Conservation (phyloP, 768 basidiomycete genomes). For the Boletus vermiculosoides region DNA sequence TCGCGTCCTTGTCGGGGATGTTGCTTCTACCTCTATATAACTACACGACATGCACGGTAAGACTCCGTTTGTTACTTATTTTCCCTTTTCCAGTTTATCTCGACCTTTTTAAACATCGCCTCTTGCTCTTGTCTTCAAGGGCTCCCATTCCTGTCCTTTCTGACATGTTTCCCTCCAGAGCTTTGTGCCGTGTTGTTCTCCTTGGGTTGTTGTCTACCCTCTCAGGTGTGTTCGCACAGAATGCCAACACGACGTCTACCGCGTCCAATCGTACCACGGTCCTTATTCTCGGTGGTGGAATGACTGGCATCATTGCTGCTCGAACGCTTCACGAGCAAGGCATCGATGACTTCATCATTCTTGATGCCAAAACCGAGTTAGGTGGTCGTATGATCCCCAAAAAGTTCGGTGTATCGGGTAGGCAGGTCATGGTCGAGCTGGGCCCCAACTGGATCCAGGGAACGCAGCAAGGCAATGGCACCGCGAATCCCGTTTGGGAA, state of each 20-base stretch:
- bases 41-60: background rate
- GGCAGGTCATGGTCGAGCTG: slow-evolving; percentile 48
- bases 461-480: slow-evolving; percentile 46
- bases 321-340: slow-evolving; percentile 53
- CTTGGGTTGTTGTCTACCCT: slow-evolving; percentile 5
- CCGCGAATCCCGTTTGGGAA: slow-evolving; percentile 57
- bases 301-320: slow-evolving; percentile 65
- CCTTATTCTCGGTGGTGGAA: slow-evolving; percentile 65
- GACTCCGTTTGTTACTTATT: too few relatives aligned
- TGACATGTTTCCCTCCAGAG: slow-evolving; percentile 14
- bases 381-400: slow-evolving; percentile 59
- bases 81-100: too few relatives aligned
- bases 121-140: background rate
- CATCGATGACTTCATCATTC: slow-evolving; percentile 55
- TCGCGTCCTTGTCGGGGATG: too few relatives aligned
- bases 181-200: background rate
- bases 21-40: background rate
- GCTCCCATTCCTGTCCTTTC: background rate
- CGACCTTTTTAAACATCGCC: background rate
- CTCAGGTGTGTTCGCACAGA: slow-evolving; percentile 6
- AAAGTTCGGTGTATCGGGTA: slow-evolving; percentile 40
- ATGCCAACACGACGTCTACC: slow-evolving; percentile 8
- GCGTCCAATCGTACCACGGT: slow-evolving; percentile 34
- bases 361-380: slow-evolving; percentile 57
- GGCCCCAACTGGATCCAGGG: slow-evolving; percentile 67